Conservation (phyloP, 2,329 filamentous ascomycete genomes). For the Dryadomyces quercivorus region DNA sequence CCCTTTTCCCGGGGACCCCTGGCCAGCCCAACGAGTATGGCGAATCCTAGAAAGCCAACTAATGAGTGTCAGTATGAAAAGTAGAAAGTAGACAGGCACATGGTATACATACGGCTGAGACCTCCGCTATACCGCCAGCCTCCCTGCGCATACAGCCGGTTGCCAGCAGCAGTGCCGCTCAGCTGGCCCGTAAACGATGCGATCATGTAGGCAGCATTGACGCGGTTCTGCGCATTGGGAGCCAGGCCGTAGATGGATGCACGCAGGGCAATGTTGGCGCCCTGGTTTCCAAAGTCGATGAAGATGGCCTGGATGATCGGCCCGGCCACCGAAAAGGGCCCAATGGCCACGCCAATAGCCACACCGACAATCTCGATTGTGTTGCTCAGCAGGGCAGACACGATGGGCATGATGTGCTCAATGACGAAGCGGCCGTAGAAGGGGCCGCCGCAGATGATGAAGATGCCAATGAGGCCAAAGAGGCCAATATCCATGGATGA, state of each 20-base stretch:
- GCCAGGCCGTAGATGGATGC: constrained; percentile 59
- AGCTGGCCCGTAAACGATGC: constrained; percentile 63
- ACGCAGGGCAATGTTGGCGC: constrained; percentile 61
- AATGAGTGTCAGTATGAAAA: not conserved
- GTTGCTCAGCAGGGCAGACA: constrained; percentile 53
- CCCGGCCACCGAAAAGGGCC: constrained; percentile 53
- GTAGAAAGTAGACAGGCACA: not conserved
- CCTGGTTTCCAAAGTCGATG: constrained; percentile 62
- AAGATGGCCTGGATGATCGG: constrained; percentile 61
- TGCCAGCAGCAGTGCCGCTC: constrained; percentile 51
- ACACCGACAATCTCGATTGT: constrained; percentile 47
- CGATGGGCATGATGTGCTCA: constrained; percentile 55
- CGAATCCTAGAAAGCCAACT: constrained; percentile 25
- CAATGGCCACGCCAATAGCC: constrained; percentile 56
- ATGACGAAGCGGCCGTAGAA: constrained; percentile 59
- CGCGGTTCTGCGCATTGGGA: constrained; percentile 57
- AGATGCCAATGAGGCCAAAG: constrained; percentile 67
- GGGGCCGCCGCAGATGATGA: constrained; percentile 54
- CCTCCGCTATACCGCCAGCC: constrained; percentile 37
- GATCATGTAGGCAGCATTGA: constrained; percentile 78
- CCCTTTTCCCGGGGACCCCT: constrained; percentile 27
- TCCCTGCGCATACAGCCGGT: constrained; percentile 36
- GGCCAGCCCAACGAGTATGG: constrained; percentile 22
- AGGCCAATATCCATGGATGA: constrained; percentile 58
- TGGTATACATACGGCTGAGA: constrained; percentile 22